Evolutionary conservation across 176 grass and related monocot genomes (phyloP), one percentile per base, ranked within the genome.

Genomic region (Oryza longistaminata): DNA sequence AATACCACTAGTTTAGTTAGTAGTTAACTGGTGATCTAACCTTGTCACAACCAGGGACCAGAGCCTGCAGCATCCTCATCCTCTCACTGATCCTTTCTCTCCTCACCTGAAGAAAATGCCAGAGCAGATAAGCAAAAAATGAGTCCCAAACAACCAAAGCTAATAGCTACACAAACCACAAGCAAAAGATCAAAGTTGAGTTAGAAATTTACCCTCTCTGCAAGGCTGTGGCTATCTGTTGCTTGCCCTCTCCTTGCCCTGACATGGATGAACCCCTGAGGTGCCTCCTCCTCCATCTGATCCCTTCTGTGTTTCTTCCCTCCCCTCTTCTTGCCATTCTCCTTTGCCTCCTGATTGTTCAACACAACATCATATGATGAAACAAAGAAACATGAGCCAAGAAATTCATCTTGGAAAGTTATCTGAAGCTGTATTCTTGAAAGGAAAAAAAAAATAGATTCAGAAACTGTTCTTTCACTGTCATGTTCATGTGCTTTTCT

Each of bases 241-340:
- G 96, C 93, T 81, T 98, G 93, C 9, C 96, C 96, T 92, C 96
- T 98, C 87, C 91, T 93, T 80, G 96, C 96, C 78, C 96, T 95
- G 35, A 98, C 96, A 90, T 98, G 96, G 71, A 98, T 95, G 85
- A 89, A 98, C n/a, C 93, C 96, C 81, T 82, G 82, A n/a, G 88
- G 87, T 37, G 82, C 74, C 50, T 90, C 87, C 49, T 87, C 86
- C 52, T 85, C 88, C 58, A 73, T 70, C 53, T 58, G 53, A 60
- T 84, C 82, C 27, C 83, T 75, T 74, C 16, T 81, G 81, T 71
- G 77, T 66, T 83, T 90, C 61, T 77, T 97, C 24, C 69, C 79
- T 84, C 88, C 89, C 77, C 73, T 94, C 68, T 60, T 90, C 78
- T 73, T 97, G 70, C 22, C 49, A 27, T 58, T 85, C 74, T 87